phyloP scores from a whole-genome alignment of 2,329 filamentous ascomycete genomes.

The Aaosphaeria pasadenensis region DNA sequence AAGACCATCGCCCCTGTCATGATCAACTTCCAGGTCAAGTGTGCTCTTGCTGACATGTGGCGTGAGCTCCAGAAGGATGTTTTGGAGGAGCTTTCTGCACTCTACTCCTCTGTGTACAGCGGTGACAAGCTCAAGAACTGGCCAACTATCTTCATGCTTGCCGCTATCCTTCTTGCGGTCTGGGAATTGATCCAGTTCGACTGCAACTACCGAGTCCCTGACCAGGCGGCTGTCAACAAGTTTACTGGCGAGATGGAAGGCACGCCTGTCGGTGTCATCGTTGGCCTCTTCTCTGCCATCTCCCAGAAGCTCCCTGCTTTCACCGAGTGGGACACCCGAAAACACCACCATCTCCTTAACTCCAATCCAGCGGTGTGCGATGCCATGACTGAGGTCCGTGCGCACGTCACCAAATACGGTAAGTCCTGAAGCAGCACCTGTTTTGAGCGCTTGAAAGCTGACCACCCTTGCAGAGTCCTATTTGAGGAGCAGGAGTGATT shows the following conservation, averaged over 20 bases:
- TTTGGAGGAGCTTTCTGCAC: conserved; percentile 82
- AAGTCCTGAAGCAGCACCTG: conserved; percentile 41
- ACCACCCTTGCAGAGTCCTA: conserved; percentile 69
- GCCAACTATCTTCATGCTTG: conserved; percentile 98
- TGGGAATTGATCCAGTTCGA: conserved; percentile 99
- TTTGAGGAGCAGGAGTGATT: conserved; percentile 72
- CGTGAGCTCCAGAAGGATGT: conserved; percentile 95
- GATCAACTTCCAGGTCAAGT: conserved; percentile 99
- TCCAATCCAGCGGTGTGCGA: conserved; percentile 92
- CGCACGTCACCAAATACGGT: conserved; percentile 93
- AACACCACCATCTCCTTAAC: conserved; percentile 86
- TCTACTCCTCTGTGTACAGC: conserved; percentile 98
- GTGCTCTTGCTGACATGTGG: conserved; percentile 96
- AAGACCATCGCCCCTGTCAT: conserved; percentile 93
- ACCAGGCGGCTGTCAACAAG: conserved; percentile 80
- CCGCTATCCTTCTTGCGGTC: conserved; percentile 85
- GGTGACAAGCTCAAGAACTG: conserved; percentile 98
- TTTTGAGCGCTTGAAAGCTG: conserved; percentile 36
- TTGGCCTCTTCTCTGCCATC: conserved; percentile 95
- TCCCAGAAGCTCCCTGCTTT: conserved; percentile 93
- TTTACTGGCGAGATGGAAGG: conserved; percentile 98
- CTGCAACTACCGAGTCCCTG: conserved; percentile 90
- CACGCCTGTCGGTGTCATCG: conserved; percentile 91
- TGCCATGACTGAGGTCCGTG: conserved; percentile 91
- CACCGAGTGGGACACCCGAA: conserved; percentile 88